These are phyloP conservation scores for Globisporangium nagaii DNA, from an alignment of 352 stramenopile genomes.

Conservation along the genomic window DNA sequence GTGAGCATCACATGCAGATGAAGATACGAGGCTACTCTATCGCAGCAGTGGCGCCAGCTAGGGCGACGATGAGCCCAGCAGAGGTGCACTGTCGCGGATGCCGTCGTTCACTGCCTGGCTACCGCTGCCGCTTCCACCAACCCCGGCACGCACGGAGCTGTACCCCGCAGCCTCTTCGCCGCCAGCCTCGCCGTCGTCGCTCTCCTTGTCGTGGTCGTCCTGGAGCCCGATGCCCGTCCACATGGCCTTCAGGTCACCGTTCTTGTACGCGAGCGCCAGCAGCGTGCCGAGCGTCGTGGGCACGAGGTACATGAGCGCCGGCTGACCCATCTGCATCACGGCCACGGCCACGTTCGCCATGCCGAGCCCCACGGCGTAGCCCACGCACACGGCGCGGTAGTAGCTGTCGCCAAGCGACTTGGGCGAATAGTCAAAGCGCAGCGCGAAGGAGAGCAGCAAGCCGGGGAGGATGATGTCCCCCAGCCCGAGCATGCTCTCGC, in stretches of 20 bases:
- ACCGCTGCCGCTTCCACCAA: not conserved
- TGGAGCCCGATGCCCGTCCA: conserved; percentile 33
- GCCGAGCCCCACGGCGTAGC: conserved; percentile 90
- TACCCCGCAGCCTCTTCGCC: conserved; percentile 14
- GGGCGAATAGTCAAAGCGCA: conserved; percentile 86
- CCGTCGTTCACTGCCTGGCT: conserved; percentile 15
- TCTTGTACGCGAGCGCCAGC: conserved; percentile 46
- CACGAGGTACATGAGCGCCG: conserved; percentile 95
- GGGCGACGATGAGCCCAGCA: conserved; percentile 22
- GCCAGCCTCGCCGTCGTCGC: conserved; percentile 12
- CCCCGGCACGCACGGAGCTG: conserved; percentile 7
- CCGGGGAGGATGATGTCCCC: conserved; percentile 96
- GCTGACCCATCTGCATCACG: conserved; percentile 91
- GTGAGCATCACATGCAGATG: too few relatives aligned
- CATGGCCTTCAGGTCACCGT: conserved; percentile 71
- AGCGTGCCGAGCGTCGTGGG: conserved; percentile 88
- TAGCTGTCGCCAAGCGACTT: conserved; percentile 55
- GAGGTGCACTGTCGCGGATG: conserved; percentile 22
- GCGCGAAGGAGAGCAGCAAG: conserved; percentile 90
- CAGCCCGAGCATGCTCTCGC: conserved; percentile 91
- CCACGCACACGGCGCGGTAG: conserved; percentile 84
- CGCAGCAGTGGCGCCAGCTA: conserved; percentile 2
- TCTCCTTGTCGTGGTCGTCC: conserved; percentile 7
- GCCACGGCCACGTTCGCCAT: conserved; percentile 94
- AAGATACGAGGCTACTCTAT: not conserved